These are phyloP conservation scores for Pichia phayaonensis DNA, from an alignment of 805 yeast genomes.

Conservation along the genomic window DNA sequence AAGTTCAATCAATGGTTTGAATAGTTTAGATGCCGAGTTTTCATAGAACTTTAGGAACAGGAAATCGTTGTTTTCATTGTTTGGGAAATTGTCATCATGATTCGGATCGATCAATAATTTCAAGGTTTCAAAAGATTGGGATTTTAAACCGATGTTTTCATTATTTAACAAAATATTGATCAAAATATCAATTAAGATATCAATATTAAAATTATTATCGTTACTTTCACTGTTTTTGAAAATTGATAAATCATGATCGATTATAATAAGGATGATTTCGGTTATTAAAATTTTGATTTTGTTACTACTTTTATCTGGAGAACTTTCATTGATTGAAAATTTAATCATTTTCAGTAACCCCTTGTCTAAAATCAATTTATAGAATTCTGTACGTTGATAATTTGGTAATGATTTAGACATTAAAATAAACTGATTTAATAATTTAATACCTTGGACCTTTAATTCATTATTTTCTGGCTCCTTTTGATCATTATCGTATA, in stretches of 20 bases:
- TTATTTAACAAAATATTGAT: conserved; percentile 57
- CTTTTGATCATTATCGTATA: conserved; percentile 33
- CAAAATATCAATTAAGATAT: conserved; percentile 42
- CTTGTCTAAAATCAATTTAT: conserved; percentile 49
- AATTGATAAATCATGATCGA: conserved; percentile 73
- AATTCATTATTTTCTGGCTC: conserved; percentile 26
- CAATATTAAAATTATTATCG: conserved; percentile 24
- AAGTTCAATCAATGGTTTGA: conserved; percentile 22
- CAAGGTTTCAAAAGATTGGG: conserved; percentile 80
- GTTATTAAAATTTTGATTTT: conserved; percentile 63
- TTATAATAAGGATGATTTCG: conserved; percentile 69
- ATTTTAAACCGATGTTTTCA: conserved; percentile 60
- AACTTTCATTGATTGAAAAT: conserved; percentile 56
- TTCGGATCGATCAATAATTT: conserved; percentile 61
- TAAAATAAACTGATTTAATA: conserved; percentile 72
- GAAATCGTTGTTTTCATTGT: conserved; percentile 23
- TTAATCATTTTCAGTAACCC: conserved; percentile 67
- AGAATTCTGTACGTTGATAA: conserved; percentile 57
- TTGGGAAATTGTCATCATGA: conserved; percentile 9
- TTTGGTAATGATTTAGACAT: conserved; percentile 63
- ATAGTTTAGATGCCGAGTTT: conserved; percentile 29
- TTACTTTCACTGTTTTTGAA: conserved; percentile 31
- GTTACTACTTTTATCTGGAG: conserved; percentile 14
- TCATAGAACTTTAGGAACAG: conserved; percentile 57
- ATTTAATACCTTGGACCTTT: conserved; percentile 63